phyloP scores from a whole-genome alignment of 2,329 filamentous ascomycete genomes.

The Corniculantispora saksenae region DNA sequence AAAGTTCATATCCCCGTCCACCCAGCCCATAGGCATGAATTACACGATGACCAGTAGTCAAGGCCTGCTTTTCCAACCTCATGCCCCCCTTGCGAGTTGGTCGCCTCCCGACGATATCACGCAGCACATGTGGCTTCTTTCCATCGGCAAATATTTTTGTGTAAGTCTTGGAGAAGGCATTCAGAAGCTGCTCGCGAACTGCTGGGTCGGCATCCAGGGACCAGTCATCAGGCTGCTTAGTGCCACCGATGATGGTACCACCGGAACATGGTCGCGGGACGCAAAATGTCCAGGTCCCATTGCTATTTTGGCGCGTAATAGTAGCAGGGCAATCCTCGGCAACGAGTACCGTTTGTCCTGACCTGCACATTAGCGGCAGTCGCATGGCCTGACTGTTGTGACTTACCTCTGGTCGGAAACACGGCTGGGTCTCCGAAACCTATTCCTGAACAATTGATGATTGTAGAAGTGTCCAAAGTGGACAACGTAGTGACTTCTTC shows the following conservation, averaged over 20 bases:
- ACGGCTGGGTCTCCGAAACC: slow-evolving; percentile 45
- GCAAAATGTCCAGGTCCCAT: slow-evolving; percentile 63
- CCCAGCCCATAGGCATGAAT: slow-evolving; percentile 60
- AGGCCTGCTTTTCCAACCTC: slow-evolving; percentile 46
- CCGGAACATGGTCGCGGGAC: slow-evolving; percentile 63
- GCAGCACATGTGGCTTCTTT: slow-evolving; percentile 37
- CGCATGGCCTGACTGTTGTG: background rate
- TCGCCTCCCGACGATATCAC: slow-evolving; percentile 48
- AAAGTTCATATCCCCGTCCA: slow-evolving; percentile 58
- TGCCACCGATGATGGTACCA: slow-evolving; percentile 67
- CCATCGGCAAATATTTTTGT: slow-evolving; percentile 32
- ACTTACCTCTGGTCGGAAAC: slow-evolving; percentile 45
- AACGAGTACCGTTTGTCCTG: slow-evolving; percentile 25
- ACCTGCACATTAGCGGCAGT: background rate
- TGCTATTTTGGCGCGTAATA: slow-evolving; percentile 58
- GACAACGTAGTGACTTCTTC: background rate
- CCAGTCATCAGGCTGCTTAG: slow-evolving; percentile 62
- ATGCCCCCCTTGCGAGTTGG: slow-evolving; percentile 46
- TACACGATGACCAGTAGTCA: slow-evolving; percentile 27
- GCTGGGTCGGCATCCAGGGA: slow-evolving; percentile 46
- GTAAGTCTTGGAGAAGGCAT: slow-evolving; percentile 36
- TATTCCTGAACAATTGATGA: slow-evolving; percentile 49
- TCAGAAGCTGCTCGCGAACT: slow-evolving; percentile 39
- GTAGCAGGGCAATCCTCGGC: slow-evolving; percentile 40
- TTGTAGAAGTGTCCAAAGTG: slow-evolving; percentile 8